Evolutionary conservation across 2,329 filamentous ascomycete species (phyloP), one percentile per base, ranked within the genome.

Genomic region (Diaporthe citri): DNA sequence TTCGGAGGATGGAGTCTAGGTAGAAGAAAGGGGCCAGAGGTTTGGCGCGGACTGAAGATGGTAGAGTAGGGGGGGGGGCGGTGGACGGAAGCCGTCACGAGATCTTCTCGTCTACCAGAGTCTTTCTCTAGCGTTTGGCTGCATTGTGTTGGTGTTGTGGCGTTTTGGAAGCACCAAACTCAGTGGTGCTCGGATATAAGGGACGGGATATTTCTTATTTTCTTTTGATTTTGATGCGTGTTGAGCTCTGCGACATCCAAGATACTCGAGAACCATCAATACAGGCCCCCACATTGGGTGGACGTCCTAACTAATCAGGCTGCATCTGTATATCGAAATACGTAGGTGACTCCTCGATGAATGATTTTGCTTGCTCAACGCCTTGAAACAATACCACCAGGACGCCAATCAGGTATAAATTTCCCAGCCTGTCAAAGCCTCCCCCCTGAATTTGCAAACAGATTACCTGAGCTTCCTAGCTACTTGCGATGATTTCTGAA

Each of bases 401-500:
- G 64, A 69, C 64, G 64, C 64, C 64, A 55, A 55, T 52, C 34
- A 69, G 64, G 64, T 69, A 69, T 69, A 69, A 69, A 41, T 55
- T 39, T 10, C 46, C 48, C 34, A 51, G 34, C 48, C 64, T 22
- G 17, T 55, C 31, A 69, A 15, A n/a, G 34, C 31, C 46, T 51
- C 34, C 62, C 62, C 36, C 48, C 12, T 17, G 48, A 28, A 69
- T 17, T 9, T 39, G 31, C 46, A 52, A 55, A 69, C 48, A 55
- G 20, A 48, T 22, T 48, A 22, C 43, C 9, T 48, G 8, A 13
- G n/a, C 43, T 20, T n/a, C 22, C 28, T 12, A 41, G 34, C 31
- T 51, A 74, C 25, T 34, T 41, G n/a, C 46, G 71, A 10, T 76
- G 60, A 41, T 66, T 74, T 41, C 72, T 74, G 69, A 75, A 75